Conservation (phyloP, 805 yeast genomes). For the Ogataea henricii region DNA sequence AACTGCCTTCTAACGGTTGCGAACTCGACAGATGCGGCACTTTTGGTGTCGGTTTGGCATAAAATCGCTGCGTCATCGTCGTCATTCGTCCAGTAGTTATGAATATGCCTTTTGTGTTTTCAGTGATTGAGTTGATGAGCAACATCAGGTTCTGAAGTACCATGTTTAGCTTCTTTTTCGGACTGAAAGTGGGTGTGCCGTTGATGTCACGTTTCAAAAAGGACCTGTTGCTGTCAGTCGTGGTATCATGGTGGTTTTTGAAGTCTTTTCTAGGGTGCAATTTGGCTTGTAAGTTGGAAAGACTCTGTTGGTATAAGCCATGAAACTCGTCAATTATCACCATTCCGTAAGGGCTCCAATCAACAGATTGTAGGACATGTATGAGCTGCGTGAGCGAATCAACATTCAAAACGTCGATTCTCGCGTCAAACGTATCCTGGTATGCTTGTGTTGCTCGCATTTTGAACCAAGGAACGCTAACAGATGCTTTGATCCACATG, state of each 20-base stretch:
- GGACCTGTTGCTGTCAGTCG: background rate
- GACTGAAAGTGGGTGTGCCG: conserved; percentile 24
- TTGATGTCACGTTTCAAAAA: conserved; percentile 22
- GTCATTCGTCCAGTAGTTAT: conserved; percentile 35
- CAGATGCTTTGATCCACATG: conserved; percentile 19
- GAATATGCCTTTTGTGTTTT: conserved; percentile 15
- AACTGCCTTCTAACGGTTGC: conserved; percentile 1
- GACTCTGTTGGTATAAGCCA: conserved; percentile 23
- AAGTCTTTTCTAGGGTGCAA: conserved; percentile 4
- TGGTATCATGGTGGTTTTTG: conserved; percentile 6
- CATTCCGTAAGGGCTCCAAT: conserved; percentile 24
- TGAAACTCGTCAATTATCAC: conserved; percentile 34
- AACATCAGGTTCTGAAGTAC: conserved; percentile 26
- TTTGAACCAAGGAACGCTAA: conserved; percentile 32
- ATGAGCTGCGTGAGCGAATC: conserved; percentile 26
- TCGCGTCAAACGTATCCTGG: background rate
- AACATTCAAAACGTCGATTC: conserved; percentile 20
- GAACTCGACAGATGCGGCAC: conserved; percentile 1
- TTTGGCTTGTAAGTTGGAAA: conserved; percentile 11
- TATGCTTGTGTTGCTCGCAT: conserved; percentile 13
- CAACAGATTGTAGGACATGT: conserved; percentile 19
- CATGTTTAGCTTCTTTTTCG: conserved; percentile 24
- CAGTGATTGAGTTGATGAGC: conserved; percentile 17
- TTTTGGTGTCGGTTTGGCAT: conserved; percentile 6
- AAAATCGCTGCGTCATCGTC: conserved; percentile 28